Base-by-base conservation (phyloP, 176 grass and related monocot species). In the Oryza nivara region DNA sequence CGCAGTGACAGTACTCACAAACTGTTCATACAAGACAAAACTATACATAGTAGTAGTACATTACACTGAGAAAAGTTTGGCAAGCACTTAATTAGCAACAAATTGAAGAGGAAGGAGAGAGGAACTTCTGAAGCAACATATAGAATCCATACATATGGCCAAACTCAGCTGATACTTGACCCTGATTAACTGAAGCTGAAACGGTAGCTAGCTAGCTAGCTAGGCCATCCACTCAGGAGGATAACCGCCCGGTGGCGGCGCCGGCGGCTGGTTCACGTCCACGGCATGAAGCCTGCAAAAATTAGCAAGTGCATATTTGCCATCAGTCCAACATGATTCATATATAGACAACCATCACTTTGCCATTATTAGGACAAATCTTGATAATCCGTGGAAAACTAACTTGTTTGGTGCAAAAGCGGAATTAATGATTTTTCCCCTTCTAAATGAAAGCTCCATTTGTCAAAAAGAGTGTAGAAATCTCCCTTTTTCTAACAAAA, bases 181-280 rank as follows among this genome's bases (percentile, higher is more conserved):
- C 72, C 45, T 49, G 72, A 74, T 74, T 49, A 51, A 51, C n/a
- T 25, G 40, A 72, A 45, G 23, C 5, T 45, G 19, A 71, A 45
- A 44, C 9, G 38, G 20, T 44, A 13, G 16, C 16, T 19, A 56
- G 28, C 28, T 30, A 30, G 28, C 28, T 60, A 77, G 68, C 83
- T 89, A 89, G 43, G 67, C 34, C 88, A 86, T 89, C 88, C 78
- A 86, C 19, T 36, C 68, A 12, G 79, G 84, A 81, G 47, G 78
- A 71, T 69, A 81, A 70, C 78, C 58, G 35, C 46, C 71, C 0
- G 35, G 64, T 4, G 22, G 11, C 12, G 71, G 78, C 48, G 6
- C 16, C 25, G 88, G 84, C 58, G 23, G 67, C 79, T 83, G 68
- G 79, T 86, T 83, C 61, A 86, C 70, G 35, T 79, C 84, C 79